Percentiles rank a stretch among this genome's conserved stretches.
Evolutionary conservation across 176 grass and related monocot genomes (phyloP).

Genomic region (Alloteropsis semialata): DNA sequence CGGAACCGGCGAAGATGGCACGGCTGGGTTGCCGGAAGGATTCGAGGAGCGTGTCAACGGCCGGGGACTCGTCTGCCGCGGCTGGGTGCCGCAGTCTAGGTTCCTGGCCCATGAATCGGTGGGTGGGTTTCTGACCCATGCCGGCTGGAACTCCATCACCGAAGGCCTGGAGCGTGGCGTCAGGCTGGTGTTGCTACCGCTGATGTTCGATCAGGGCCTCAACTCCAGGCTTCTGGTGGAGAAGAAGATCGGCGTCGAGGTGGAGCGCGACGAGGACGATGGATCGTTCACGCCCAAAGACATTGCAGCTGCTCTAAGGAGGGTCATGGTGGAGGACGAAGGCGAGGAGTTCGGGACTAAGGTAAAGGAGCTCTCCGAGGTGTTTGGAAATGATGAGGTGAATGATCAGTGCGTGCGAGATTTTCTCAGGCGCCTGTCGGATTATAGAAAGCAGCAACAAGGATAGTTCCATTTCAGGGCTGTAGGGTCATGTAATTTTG

Average conservation of each 20-base stretch:
- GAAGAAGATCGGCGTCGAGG: constrained; percentile 28
- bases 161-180: constrained; percentile 25
- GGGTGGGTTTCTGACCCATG: constrained; percentile 33
- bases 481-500: neutral
- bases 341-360: neutral
- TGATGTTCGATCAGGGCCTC: constrained; percentile 35
- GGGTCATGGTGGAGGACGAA: constrained; percentile 27
- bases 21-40: neutral
- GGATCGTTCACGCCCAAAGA: constrained; percentile 19
- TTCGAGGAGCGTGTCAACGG: constrained; percentile 3
- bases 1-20: neutral
- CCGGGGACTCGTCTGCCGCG: constrained; percentile 13
- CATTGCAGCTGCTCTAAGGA: constrained; percentile 14
- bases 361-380: constrained; percentile 12
- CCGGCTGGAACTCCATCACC: constrained; percentile 37
- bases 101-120: constrained; percentile 13
- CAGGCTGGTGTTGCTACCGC: constrained; percentile 29
- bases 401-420: constrained; percentile 16
- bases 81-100: constrained; percentile 24
- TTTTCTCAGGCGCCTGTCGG: neutral
- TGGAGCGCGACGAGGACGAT: constrained; percentile 10
- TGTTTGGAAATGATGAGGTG: constrained; percentile 5
- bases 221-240: constrained; percentile 30
- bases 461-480: neutral
- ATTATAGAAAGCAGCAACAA: neutral